Evolutionary conservation across 2,329 filamentous ascomycete species (phyloP).

Genomic region (Remersonia thermophila): DNA sequence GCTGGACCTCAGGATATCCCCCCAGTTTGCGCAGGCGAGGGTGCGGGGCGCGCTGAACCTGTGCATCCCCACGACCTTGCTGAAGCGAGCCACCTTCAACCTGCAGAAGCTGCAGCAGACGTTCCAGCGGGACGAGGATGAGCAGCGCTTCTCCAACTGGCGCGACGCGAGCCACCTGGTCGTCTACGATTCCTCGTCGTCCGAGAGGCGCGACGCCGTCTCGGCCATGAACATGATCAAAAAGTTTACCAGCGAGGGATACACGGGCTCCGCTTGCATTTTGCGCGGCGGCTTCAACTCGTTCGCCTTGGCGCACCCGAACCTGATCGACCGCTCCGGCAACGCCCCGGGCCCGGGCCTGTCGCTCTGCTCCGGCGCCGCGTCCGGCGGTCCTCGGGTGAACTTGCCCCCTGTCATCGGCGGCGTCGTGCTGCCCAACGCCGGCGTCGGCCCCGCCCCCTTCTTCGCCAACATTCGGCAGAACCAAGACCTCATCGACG

Average conservation of each 20-base stretch:
- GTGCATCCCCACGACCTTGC: slow-evolving; percentile 85
- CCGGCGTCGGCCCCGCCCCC: slow-evolving; percentile 60
- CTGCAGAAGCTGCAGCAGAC: slow-evolving; percentile 78
- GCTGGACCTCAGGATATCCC: slow-evolving; percentile 76
- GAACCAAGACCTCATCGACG: slow-evolving; percentile 88
- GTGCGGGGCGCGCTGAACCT: slow-evolving; percentile 77
- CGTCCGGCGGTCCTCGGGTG: slow-evolving; percentile 29
- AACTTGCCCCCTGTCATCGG: slow-evolving; percentile 68
- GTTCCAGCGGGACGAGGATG: slow-evolving; percentile 60
- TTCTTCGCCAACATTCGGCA: slow-evolving; percentile 96
- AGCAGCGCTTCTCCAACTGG: slow-evolving; percentile 67
- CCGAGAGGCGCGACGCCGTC: slow-evolving; percentile 66
- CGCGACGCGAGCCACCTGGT: slow-evolving; percentile 61
- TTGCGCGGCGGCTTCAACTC: slow-evolving; percentile 70
- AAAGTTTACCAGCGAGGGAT: slow-evolving; percentile 82
- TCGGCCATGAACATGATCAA: slow-evolving; percentile 79
- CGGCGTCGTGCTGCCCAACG: slow-evolving; percentile 68
- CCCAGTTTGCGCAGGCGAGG: slow-evolving; percentile 63
- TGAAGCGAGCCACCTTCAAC: slow-evolving; percentile 86
- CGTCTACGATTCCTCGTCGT: slow-evolving; percentile 72
- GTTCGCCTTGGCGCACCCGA: slow-evolving; percentile 56
- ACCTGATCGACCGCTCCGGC: slow-evolving; percentile 44
- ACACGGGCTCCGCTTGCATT: slow-evolving; percentile 59
- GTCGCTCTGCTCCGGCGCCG: slow-evolving; percentile 34
- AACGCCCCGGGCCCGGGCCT: slow-evolving; percentile 32